phyloP scores from a whole-genome alignment of 1,284 basidiomycete genomes.

The Xerocomus amazonicus region DNA sequence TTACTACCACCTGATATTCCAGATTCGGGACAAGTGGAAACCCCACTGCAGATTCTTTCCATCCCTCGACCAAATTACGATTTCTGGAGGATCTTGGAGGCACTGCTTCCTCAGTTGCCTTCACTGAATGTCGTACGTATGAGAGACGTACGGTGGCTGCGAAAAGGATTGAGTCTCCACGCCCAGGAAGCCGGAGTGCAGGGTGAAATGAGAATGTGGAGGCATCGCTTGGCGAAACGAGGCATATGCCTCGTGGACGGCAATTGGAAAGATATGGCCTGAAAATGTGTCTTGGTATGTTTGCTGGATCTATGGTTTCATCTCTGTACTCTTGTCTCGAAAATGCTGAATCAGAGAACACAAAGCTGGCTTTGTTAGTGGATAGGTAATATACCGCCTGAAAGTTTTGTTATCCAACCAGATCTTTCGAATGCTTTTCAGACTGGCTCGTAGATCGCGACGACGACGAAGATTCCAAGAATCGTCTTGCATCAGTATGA shows the following conservation, averaged over 20 bases:
- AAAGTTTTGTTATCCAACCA: too few species aligned
- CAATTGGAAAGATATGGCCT: slow-evolving; percentile 56
- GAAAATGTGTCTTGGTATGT: slow-evolving; percentile 9
- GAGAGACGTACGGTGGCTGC: slow-evolving; percentile 68
- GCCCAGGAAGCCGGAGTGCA: slow-evolving; percentile 72
- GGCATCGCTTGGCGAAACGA: slow-evolving; percentile 50
- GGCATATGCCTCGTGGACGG: slow-evolving; percentile 61
- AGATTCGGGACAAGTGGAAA: slow-evolving; percentile 32
- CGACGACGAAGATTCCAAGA: too few species aligned
- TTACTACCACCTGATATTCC: slow-evolving; percentile 37
- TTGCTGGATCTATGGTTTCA: slow-evolving; percentile 9
- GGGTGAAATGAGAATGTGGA: slow-evolving; percentile 74
- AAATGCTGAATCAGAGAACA: too few species aligned
- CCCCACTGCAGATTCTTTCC: slow-evolving; percentile 62
- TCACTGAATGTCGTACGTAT: slow-evolving; percentile 53
- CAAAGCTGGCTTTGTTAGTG: too few species aligned
- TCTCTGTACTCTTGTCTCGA: background rate
- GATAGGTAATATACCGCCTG: too few species aligned
- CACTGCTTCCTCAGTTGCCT: slow-evolving; percentile 54
- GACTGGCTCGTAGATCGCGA: too few species aligned
- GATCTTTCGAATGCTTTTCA: too few species aligned
- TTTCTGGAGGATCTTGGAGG: slow-evolving; percentile 53
- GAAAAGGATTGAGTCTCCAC: slow-evolving; percentile 56
- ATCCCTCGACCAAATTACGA: slow-evolving; percentile 63
- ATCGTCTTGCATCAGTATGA: too few species aligned